These are phyloP conservation scores for Aspergillus sp. DNA, from an alignment of 2,329 filamentous ascomycete species.

Conservation along the genomic window DNA sequence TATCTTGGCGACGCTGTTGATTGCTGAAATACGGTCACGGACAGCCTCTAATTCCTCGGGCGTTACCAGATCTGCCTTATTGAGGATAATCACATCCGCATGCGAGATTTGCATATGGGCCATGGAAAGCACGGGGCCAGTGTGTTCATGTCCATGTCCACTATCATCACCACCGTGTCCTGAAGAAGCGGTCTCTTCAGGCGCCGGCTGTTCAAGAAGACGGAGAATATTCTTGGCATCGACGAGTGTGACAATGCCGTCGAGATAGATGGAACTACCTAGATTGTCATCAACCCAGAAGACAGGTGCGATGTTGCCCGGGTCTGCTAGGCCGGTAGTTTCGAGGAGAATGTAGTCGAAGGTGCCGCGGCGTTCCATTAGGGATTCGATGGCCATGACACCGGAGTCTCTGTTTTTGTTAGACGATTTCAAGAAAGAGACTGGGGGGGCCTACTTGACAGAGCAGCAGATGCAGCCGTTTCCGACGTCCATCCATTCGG, in stretches of 20 bases:
- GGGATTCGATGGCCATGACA: constrained; percentile 86
- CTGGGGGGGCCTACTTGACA: constrained; percentile 61
- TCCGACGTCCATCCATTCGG: constrained; percentile 92
- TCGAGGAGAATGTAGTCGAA: constrained; percentile 98
- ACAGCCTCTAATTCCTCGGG: constrained; percentile 63
- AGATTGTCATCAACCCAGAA: constrained; percentile 98
- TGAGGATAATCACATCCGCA: constrained; percentile 89
- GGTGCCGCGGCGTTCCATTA: constrained; percentile 87
- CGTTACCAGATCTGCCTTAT: constrained; percentile 82
- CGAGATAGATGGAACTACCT: constrained; percentile 89
- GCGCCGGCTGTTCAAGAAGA: constrained; percentile 63
- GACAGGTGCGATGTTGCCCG: constrained; percentile 86
- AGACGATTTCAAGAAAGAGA: not conserved
- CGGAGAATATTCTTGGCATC: constrained; percentile 88
- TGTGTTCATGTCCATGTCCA: constrained; percentile 27
- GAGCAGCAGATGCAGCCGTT: constrained; percentile 98
- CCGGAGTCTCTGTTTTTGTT: constrained; percentile 64
- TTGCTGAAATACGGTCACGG: constrained; percentile 65
- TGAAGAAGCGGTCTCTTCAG: constrained; percentile 29
- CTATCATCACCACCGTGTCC: constrained; percentile 40
- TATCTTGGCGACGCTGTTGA: constrained; percentile 83
- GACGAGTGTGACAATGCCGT: constrained; percentile 92
- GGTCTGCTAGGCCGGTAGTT: constrained; percentile 90
- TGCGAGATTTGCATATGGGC: constrained; percentile 96
- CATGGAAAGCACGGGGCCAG: constrained; percentile 71